Percentiles rank a stretch among this genome's conserved stretches.
These are phyloP conservation scores for Zymoseptoria tritici DNA, from an alignment of 2,329 filamentous ascomycete species.

Conservation along the genomic window DNA sequence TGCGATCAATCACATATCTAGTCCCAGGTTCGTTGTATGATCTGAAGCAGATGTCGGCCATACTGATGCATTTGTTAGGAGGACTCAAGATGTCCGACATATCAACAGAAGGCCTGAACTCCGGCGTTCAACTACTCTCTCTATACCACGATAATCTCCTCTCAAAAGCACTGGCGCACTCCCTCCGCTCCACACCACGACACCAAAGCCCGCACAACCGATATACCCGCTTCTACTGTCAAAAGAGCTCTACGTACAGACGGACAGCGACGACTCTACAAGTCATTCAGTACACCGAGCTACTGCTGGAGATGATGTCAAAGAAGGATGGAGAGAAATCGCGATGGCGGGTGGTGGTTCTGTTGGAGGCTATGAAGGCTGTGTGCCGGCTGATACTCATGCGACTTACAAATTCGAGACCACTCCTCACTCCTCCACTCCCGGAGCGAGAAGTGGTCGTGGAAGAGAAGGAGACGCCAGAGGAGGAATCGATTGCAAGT, in stretches of 20 bases:
- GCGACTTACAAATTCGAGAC: constrained; percentile 72
- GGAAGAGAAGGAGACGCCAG: constrained; percentile 32
- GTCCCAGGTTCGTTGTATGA: constrained; percentile 60
- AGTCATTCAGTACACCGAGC: constrained; percentile 87
- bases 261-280: constrained; percentile 75
- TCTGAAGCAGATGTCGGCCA: background rate
- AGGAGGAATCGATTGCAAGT: constrained; percentile 37
- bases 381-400: constrained; percentile 73
- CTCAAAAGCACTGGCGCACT: constrained; percentile 52
- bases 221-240: constrained; percentile 58
- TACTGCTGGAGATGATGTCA: constrained; percentile 95
- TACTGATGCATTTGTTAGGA: constrained; percentile 41
- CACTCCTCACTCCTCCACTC: constrained; percentile 73
- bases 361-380: constrained; percentile 81
- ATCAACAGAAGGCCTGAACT: constrained; percentile 77
- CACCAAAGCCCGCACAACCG: constrained; percentile 50
- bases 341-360: constrained; percentile 78
- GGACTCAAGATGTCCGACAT: constrained; percentile 89
- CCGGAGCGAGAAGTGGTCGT: constrained; percentile 72
- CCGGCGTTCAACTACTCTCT: constrained; percentile 79
- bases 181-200: constrained; percentile 43
- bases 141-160: constrained; percentile 90
- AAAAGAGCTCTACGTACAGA: constrained; percentile 62
- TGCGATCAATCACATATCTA: constrained; percentile 90
- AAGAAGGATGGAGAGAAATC: constrained; percentile 74